These are phyloP conservation scores for Amylocystis lapponica DNA, from an alignment of 768 basidiomycete genomes.

Conservation along the genomic window DNA sequence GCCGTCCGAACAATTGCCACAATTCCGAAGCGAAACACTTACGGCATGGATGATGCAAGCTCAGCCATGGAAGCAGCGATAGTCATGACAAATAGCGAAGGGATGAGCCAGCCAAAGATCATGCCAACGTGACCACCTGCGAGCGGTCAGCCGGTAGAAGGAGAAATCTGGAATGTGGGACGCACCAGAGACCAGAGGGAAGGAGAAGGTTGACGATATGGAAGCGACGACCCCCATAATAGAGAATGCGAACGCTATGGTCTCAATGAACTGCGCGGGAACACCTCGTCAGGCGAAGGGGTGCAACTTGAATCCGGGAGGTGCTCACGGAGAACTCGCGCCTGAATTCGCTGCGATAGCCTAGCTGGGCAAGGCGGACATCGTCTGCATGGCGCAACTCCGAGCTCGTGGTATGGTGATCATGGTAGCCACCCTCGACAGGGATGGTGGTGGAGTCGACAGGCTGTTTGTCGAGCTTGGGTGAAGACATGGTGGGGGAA, in stretches of 20 bases:
- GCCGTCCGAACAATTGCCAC: too few species aligned
- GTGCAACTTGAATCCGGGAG: too few species aligned
- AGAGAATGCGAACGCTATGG: slow-evolving; percentile 60
- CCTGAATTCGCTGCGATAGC: slow-evolving; percentile 68
- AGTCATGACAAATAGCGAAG: slow-evolving; percentile 59
- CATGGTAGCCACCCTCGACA: slow-evolving; percentile 1
- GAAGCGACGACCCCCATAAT: slow-evolving; percentile 72
- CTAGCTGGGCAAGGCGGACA: slow-evolving; percentile 53
- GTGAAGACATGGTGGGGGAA: slow-evolving; percentile 2
- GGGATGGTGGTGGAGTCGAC: slow-evolving; percentile 2
- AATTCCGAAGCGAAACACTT: too few species aligned
- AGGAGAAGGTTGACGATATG: slow-evolving; percentile 59
- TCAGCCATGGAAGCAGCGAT: slow-evolving; percentile 73
- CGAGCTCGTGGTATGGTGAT: slow-evolving; percentile 11
- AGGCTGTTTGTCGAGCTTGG: slow-evolving; percentile 16
- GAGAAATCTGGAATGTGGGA: not conserved
- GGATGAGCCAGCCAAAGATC: slow-evolving; percentile 75
- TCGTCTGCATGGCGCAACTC: slow-evolving; percentile 44
- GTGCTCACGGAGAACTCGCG: slow-evolving; percentile 70
- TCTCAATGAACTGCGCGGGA: slow-evolving; percentile 46
- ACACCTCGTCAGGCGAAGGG: too few species aligned
- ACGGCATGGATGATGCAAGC: slow-evolving; percentile 73
- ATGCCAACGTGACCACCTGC: slow-evolving; percentile 72
- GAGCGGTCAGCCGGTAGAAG: not conserved
- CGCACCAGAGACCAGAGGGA: slow-evolving; percentile 57